A percentile compares a stretch with the other conserved stretches of the same genome.
These are phyloP conservation scores for Metarhizium album DNA, from an alignment of 2,329 filamentous ascomycete genomes.

Conservation along the genomic window DNA sequence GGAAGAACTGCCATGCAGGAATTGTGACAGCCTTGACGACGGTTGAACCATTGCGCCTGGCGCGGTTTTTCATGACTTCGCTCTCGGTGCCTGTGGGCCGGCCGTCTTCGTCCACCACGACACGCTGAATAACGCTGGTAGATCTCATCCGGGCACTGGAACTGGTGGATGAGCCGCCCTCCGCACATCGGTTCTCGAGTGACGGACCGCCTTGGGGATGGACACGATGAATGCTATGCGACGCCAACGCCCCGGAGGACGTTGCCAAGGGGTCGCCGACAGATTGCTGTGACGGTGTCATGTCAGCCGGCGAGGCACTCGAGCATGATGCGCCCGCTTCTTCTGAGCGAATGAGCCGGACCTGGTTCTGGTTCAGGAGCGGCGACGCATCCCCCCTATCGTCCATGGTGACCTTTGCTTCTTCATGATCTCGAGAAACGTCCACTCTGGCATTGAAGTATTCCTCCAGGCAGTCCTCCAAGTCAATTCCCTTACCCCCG, in stretches of 20 bases:
- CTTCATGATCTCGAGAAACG: slow-evolving; percentile 61
- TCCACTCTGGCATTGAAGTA: slow-evolving; percentile 95
- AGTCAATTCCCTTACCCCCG: slow-evolving; percentile 58
- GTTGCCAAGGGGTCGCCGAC: neutral
- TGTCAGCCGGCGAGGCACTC: slow-evolving; percentile 22
- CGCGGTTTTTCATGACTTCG: slow-evolving; percentile 30
- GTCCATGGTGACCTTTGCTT: slow-evolving; percentile 33
- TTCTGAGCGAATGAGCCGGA: slow-evolving; percentile 24
- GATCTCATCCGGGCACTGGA: slow-evolving; percentile 33
- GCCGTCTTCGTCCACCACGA: slow-evolving; percentile 42
- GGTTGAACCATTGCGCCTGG: slow-evolving; percentile 34
- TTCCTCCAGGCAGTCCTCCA: slow-evolving; percentile 85
- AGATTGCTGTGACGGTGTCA: slow-evolving; percentile 13
- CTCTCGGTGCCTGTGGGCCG: slow-evolving; percentile 32
- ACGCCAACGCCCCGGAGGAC: neutral
- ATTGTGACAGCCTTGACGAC: slow-evolving; percentile 77
- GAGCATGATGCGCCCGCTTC: slow-evolving; percentile 22
- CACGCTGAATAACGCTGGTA: slow-evolving; percentile 51
- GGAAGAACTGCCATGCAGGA: slow-evolving; percentile 96
- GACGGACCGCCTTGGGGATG: neutral
- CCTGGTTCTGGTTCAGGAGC: slow-evolving; percentile 20
- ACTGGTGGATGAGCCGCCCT: slow-evolving; percentile 2
- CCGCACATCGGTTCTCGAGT: neutral
- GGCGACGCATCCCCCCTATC: slow-evolving; percentile 17
- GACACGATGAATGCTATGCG: neutral